Evolutionary conservation across 495 filamentous ascomycete genomes (phyloP).

Genomic region (Cenococcum geophilum): DNA sequence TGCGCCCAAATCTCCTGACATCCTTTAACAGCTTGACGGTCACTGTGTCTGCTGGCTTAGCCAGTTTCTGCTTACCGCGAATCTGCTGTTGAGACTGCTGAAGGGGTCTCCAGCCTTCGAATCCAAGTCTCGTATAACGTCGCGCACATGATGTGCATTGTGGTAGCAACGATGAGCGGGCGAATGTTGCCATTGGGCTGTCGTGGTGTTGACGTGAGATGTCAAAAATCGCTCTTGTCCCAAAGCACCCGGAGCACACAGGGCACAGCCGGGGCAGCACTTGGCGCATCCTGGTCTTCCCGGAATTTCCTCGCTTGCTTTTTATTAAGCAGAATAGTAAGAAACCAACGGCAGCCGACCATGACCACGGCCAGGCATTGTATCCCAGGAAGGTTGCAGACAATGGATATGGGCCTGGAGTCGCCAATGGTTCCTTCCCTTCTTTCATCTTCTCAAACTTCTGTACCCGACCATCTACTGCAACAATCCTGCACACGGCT

Average conservation of each 20-base stretch:
- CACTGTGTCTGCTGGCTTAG: constrained; percentile 44
- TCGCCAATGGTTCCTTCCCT: constrained; percentile 1
- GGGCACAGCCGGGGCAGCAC: no score
- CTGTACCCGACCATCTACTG: not conserved
- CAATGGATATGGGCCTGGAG: constrained; percentile 20
- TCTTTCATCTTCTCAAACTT: not conserved
- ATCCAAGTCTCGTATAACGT: constrained; percentile 25
- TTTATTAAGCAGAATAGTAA: constrained; percentile 1
- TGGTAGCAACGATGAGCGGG: constrained; percentile 25
- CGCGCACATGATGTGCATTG: constrained; percentile 36
- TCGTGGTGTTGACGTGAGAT: constrained; percentile 1
- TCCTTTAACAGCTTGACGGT: constrained; percentile 56
- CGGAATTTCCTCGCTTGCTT: not conserved
- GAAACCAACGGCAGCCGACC: constrained; percentile 9
- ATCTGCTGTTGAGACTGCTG: constrained; percentile 40
- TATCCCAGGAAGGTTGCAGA: constrained; percentile 16
- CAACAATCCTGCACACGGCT: not conserved
- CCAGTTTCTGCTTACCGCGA: constrained; percentile 50
- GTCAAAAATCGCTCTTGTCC: not conserved
- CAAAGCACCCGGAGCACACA: not conserved
- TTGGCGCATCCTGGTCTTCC: not conserved
- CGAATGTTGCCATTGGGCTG: constrained; percentile 24
- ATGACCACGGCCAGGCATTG: constrained; percentile 15
- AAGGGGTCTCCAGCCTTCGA: constrained; percentile 18
- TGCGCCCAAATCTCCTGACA: constrained; percentile 53